Conservation (phyloP, 148 eudicot species). For the Polygonum aviculare region DNA sequence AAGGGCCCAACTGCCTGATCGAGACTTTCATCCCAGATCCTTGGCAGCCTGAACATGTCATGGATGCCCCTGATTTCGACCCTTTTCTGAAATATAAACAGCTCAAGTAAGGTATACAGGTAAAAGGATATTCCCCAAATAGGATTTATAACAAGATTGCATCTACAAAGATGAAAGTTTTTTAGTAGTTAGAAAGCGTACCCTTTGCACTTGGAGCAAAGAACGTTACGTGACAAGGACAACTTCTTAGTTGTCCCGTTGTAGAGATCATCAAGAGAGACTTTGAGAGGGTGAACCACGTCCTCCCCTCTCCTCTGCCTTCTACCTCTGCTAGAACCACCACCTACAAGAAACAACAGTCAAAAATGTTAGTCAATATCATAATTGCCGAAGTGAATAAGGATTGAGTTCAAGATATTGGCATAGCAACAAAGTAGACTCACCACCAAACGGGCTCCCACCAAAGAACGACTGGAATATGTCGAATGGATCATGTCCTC, state of each 20-base stretch:
- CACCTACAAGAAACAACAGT: neutral
- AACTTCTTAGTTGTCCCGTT: conserved; percentile 46
- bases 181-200: conserved; percentile 11
- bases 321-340: too few species aligned
- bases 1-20: conserved; percentile 44
- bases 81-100: conserved; percentile 30
- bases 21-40: conserved; percentile 51
- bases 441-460: conserved; percentile 46
- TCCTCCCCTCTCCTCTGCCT: conserved; percentile 9
- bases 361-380: neutral
- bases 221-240: conserved; percentile 39
- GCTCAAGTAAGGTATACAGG: neutral
- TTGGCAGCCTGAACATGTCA: conserved; percentile 44
- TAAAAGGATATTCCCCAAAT: too few species aligned
- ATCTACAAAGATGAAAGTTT: neutral
- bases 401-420: too few species aligned
- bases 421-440: neutral
- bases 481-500: conserved; percentile 45
- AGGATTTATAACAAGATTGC: neutral
- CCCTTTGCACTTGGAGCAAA: conserved; percentile 51
- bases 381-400: neutral
- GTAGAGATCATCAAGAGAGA: conserved; percentile 19
- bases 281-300: conserved; percentile 8
- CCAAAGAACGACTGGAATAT: conserved; percentile 45
- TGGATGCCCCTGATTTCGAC: conserved; percentile 47